A percentile compares a stretch with the other conserved stretches of the same genome.
phyloP scores from a whole-genome alignment of 192 early-diverging fungal genomes.

The Backusella tuberculispora region DNA sequence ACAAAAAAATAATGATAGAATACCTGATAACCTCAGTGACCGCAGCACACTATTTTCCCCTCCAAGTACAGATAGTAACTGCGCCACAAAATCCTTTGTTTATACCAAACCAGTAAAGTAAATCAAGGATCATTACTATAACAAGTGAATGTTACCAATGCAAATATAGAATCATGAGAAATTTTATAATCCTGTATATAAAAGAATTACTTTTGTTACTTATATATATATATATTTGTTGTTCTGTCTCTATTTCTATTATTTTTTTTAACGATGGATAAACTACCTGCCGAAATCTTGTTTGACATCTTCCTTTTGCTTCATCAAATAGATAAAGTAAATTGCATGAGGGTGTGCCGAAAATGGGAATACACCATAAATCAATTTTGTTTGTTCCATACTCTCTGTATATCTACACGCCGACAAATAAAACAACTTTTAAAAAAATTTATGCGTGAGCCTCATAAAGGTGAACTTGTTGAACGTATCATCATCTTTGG shows the following conservation, averaged over 20 bases:
- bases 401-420: neutral
- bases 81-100: no score
- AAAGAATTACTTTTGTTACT: no score
- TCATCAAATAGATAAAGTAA: slow-evolving; percentile 1
- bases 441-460: neutral
- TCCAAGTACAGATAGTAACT: no score
- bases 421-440: neutral
- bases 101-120: no score
- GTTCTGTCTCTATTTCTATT: neutral
- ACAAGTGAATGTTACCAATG: no score
- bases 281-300: neutral
- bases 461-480: slow-evolving; percentile 5
- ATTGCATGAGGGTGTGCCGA: neutral
- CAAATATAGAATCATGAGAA: no score
- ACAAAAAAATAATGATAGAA: no score
- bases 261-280: neutral
- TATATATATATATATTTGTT: no score
- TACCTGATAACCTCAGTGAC: no score
- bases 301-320: neutral
- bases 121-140: no score
- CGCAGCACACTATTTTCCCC: no score
- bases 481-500: neutral
- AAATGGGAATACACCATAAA: neutral
- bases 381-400: neutral
- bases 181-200: no score